Evolutionary conservation across 2,329 filamentous ascomycete genomes (phyloP).

Genomic region (Hypoxylon sp.): DNA sequence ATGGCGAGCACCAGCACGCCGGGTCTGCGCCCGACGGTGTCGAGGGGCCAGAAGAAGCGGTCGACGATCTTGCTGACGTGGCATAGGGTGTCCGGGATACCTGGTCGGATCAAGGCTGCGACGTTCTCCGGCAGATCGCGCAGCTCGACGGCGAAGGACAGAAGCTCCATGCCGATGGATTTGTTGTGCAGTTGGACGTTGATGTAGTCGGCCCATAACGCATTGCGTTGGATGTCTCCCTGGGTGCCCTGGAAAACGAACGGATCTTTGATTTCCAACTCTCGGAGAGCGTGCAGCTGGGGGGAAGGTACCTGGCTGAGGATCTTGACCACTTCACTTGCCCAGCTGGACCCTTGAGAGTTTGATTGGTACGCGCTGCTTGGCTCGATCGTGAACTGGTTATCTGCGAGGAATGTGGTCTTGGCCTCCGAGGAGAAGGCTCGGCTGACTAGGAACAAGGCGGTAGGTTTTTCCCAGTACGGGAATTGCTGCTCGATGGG

Average conservation of each 20-base stretch:
- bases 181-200: too few species aligned
- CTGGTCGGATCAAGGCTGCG: not conserved
- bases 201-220: too few species aligned
- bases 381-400: conserved; percentile 3
- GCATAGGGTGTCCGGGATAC: not conserved
- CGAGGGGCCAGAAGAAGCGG: conserved; percentile 8
- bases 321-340: too few species aligned
- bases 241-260: too few species aligned
- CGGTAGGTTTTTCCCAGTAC: conserved; percentile 11
- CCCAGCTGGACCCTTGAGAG: too few species aligned
- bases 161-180: too few species aligned
- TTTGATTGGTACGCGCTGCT: too few species aligned
- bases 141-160: not conserved
- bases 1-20: not conserved
- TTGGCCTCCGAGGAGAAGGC: not conserved
- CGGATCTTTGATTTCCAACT: too few species aligned
- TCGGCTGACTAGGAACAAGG: conserved; percentile 15
- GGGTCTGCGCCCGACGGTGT: not conserved
- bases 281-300: too few species aligned
- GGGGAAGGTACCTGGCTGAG: too few species aligned
- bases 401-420: conserved; percentile 7
- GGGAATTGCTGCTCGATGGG: conserved; percentile 3
- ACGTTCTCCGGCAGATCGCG: not conserved
- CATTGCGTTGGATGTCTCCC: too few species aligned
- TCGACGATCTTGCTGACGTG: conserved; percentile 1